Evolutionary conservation across 768 basidiomycete genomes (phyloP).

Genomic region (Punctularia strigosozonata): DNA sequence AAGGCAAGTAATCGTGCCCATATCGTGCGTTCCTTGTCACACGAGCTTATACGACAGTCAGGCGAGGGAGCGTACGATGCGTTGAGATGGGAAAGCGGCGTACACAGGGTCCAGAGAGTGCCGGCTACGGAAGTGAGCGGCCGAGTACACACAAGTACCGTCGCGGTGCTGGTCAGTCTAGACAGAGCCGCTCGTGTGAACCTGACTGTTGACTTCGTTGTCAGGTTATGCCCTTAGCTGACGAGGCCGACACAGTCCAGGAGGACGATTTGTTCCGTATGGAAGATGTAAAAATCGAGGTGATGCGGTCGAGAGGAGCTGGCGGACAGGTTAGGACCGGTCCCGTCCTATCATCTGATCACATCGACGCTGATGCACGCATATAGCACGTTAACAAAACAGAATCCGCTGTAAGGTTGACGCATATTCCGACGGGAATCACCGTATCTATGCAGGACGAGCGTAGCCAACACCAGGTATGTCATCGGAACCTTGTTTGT

Average conservation of each 20-base stretch:
- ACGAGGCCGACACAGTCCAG: constrained; percentile 43
- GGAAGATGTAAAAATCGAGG: constrained; percentile 83
- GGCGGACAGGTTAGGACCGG: constrained; percentile 73
- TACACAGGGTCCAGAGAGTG: constrained; percentile 91
- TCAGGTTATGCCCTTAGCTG: constrained; percentile 73
- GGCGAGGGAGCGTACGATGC: constrained; percentile 67
- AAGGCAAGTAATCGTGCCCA: too few relatives aligned
- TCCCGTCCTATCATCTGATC: background rate
- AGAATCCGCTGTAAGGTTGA: constrained; percentile 92
- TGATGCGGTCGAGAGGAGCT: constrained; percentile 94
- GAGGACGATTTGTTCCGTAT: constrained; percentile 62
- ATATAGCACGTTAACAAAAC: constrained; percentile 93
- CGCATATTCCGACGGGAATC: constrained; percentile 86
- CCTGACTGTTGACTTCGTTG: background rate
- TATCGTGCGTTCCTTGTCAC: too few relatives aligned
- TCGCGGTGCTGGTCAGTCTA: constrained; percentile 64
- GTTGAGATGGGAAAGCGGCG: constrained; percentile 86
- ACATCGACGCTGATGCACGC: background rate
- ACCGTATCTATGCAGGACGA: constrained; percentile 98
- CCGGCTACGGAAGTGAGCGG: constrained; percentile 86
- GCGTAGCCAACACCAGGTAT: constrained; percentile 86
- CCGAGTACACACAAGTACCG: constrained; percentile 85
- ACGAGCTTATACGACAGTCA: too few relatives aligned
- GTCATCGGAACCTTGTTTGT: constrained; percentile 10
- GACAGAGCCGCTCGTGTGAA: background rate